These are phyloP conservation scores for Triticum turgidum DNA, from an alignment of 176 grass and related monocot species.

Conservation along the genomic window DNA sequence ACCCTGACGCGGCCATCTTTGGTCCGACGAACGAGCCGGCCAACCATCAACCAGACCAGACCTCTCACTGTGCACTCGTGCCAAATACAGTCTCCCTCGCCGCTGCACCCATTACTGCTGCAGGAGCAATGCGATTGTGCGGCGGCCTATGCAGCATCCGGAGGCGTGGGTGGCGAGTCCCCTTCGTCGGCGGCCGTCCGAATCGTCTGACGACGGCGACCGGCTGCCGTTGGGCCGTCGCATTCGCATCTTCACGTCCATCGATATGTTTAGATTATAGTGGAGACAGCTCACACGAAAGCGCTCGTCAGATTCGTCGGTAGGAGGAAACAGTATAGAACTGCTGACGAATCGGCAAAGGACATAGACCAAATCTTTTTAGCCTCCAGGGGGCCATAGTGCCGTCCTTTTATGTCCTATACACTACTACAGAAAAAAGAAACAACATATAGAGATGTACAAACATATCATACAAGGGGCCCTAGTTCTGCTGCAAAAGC, in stretches of 20 bases:
- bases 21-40: not conserved
- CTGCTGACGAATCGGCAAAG: not conserved
- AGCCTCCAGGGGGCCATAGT: not conserved
- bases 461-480: not conserved
- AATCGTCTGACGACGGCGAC: constrained; percentile 18
- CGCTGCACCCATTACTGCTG: not conserved
- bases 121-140: not conserved
- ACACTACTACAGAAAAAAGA: constrained; percentile 29
- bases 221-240: constrained; percentile 19
- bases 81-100: not conserved
- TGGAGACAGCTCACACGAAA: constrained; percentile 38
- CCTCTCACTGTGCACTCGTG: not conserved
- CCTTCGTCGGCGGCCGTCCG: constrained; percentile 29
- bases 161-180: constrained; percentile 28
- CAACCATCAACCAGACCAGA: not conserved
- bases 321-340: constrained; percentile 4
- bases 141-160: not conserved
- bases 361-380: constrained; percentile 16
- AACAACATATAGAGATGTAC: constrained; percentile 27
- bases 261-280: constrained; percentile 20
- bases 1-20: not conserved
- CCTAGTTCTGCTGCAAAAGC: constrained; percentile 12
- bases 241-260: constrained; percentile 27
- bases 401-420: constrained; percentile 9
- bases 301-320: constrained; percentile 17